Conservation (phyloP, 2,329 filamentous ascomycete genomes). For the Sporothrix pseudoabietina region DNA sequence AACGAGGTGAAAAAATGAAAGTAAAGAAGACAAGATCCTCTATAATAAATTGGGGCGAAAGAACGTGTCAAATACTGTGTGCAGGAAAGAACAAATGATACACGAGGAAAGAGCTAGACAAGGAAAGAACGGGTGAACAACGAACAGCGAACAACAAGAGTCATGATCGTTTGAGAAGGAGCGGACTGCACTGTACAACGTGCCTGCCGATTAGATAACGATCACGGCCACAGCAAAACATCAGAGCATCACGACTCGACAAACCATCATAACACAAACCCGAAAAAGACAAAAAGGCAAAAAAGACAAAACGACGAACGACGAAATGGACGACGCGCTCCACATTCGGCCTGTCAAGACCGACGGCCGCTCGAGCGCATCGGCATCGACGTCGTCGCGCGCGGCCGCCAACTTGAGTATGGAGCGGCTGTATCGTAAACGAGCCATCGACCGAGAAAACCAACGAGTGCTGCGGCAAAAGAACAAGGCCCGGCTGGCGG, state of each 20-base stretch:
- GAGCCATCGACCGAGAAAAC: conserved; percentile 33
- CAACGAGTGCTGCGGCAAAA: conserved; percentile 32
- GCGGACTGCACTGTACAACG: not conserved
- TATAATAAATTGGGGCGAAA: not conserved
- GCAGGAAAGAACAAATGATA: not conserved
- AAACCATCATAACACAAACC: not conserved
- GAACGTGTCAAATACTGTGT: not conserved
- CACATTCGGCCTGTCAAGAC: conserved; percentile 29
- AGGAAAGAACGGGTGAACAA: not conserved
- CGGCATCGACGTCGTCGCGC: conserved; percentile 27
- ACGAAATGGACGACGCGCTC: conserved; percentile 22
- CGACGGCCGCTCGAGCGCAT: conserved; percentile 27
- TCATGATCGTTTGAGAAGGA: conserved; percentile 20
- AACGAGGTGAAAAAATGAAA: not conserved
- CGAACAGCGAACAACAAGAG: not conserved
- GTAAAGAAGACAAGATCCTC: not conserved
- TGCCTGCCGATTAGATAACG: not conserved
- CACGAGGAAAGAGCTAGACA: not conserved
- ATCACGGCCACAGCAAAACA: not conserved
- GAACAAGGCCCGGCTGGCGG: conserved; percentile 32
- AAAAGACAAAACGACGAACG: not conserved
- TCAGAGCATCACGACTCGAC: not conserved
- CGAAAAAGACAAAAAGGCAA: not conserved
- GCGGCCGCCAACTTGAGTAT: conserved; percentile 31
- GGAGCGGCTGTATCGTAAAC: conserved; percentile 32